A percentile compares a stretch with the other conserved stretches of the same genome.
Conservation (phyloP, 768 basidiomycete genomes). For the Leccinum longicurvipes region DNA sequence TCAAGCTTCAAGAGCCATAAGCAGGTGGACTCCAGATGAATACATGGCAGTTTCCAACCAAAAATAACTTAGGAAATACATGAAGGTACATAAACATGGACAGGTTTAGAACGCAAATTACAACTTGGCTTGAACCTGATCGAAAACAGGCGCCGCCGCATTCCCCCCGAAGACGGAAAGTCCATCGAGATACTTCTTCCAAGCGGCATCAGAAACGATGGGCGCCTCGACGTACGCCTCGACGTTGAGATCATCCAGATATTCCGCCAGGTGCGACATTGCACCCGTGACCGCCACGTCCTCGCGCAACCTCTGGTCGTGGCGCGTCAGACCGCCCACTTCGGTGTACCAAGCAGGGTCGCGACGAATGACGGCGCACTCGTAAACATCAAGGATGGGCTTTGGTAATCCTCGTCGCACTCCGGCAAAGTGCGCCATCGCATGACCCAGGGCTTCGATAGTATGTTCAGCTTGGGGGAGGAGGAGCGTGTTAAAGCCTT, state of each 20-base stretch:
- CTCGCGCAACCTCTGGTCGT: constrained; percentile 45
- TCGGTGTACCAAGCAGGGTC: constrained; percentile 11
- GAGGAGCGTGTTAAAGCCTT: constrained; percentile 47
- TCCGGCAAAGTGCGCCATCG: constrained; percentile 56
- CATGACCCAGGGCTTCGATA: constrained; percentile 60
- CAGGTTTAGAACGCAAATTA: too few relatives aligned
- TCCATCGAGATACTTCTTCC: constrained; percentile 43
- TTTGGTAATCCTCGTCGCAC: constrained; percentile 40
- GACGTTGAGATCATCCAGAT: constrained; percentile 44
- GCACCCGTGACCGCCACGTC: constrained; percentile 32
- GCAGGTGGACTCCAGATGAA: too few relatives aligned
- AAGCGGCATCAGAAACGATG: constrained; percentile 47
- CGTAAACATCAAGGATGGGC: constrained; percentile 55
- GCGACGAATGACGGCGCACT: constrained; percentile 37
- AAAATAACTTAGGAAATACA: too few relatives aligned
- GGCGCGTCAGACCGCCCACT: constrained; percentile 21
- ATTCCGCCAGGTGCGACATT: constrained; percentile 34
- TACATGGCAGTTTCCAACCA: too few relatives aligned
- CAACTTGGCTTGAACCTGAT: constrained; percentile 43
- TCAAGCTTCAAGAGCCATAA: too few relatives aligned
- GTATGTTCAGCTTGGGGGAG: constrained; percentile 53
- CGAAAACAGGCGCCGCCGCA: constrained; percentile 35
- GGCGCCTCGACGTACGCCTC: constrained; percentile 50
- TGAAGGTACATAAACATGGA: too few relatives aligned
- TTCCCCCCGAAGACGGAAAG: constrained; percentile 44